Base-by-base conservation (phyloP, 176 grass and related monocot species). In the Raddia guianensis region DNA sequence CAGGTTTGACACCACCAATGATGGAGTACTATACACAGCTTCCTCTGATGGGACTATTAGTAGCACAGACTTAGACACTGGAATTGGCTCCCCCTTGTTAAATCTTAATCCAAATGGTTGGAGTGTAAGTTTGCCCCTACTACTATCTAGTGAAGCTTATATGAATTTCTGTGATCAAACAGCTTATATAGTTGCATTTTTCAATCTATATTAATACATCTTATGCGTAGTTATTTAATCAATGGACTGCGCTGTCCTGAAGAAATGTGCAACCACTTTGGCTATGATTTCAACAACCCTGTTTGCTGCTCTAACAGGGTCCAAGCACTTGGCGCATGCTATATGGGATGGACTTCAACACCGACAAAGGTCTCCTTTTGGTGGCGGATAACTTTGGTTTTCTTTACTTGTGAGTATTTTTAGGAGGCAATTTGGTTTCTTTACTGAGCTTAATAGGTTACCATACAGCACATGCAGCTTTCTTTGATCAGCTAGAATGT, bases 31-130 rank as follows among this genome's bases (percentile, higher is more conserved):
- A 63, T 94, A 98, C 74, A 98, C 90, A 80, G 87, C 92, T 63
- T 98, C 95, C 4, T 98, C 95, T 82, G 95, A 98, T 87, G 95
- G 95, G 13, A 94, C 95, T 75, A 77, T 93, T 33, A 85, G 84
- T 76, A 89, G 85, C 87, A 98, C 92, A 78, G 92, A 98, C 52
- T 72, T 93, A 18, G 95, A 94, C 46, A 93, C 92, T 53, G 95
- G 95, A 68, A 88, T 91, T 12, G 89, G 83, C 12, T 91, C 81
- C 49, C 54, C 88, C 37, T 91, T 98, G 75, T 72, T 98, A 75
- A 83, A 93, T 87, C 81, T 98, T 72, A 98, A 98, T 68, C 95
- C 90, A 14, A 71, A 98, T 72, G 95, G 95, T 81, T 98, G 95
- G 95, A 93, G 70, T 89, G 95, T 98, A 88, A 83, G 80, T 80